Percentiles rank a stretch among this genome's conserved stretches.
These are phyloP conservation scores for Mucor velutinosus DNA, from an alignment of 371 early-diverging fungal genomes.

Conservation along the genomic window DNA sequence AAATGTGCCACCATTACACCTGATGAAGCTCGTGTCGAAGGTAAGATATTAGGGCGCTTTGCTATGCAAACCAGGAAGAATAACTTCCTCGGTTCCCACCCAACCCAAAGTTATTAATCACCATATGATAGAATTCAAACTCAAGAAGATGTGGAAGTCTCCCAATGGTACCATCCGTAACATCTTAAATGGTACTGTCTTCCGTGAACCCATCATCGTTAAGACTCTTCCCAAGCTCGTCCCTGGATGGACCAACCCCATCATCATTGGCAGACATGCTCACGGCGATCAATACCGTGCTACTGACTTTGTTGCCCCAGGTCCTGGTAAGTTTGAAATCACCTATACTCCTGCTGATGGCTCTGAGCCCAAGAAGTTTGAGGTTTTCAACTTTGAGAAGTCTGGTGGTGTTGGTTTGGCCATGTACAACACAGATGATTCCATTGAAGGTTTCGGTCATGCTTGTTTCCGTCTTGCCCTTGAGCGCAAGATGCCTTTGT, in stretches of 20 bases:
- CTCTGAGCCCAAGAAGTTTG: conserved; percentile 59
- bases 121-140: conserved; percentile 74
- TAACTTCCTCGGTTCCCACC: neutral
- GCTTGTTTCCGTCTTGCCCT: conserved; percentile 93
- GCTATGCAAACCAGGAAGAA: neutral
- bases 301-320: conserved; percentile 89
- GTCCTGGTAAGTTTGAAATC: conserved; percentile 90
- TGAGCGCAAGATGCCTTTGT: conserved; percentile 86
- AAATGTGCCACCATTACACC: conserved; percentile 99
- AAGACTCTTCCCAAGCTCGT: conserved; percentile 89
- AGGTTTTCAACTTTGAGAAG: conserved; percentile 79
- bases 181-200: conserved; percentile 96
- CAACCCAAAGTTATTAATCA: neutral
- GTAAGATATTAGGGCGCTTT: conserved; percentile 28
- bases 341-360: conserved; percentile 87
- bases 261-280: conserved; percentile 96
- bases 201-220: conserved; percentile 96
- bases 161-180: conserved; percentile 98
- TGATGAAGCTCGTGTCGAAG: conserved; percentile 92
- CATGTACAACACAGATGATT: conserved; percentile 95
- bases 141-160: conserved; percentile 96
- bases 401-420: conserved; percentile 90
- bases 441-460: conserved; percentile 92
- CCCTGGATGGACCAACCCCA: conserved; percentile 94
- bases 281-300: conserved; percentile 98